Percentiles rank a stretch among this genome's conserved stretches.
Evolutionary conservation across 805 yeast species (phyloP).

Genomic region (Lachancea lanzarotensis): DNA sequence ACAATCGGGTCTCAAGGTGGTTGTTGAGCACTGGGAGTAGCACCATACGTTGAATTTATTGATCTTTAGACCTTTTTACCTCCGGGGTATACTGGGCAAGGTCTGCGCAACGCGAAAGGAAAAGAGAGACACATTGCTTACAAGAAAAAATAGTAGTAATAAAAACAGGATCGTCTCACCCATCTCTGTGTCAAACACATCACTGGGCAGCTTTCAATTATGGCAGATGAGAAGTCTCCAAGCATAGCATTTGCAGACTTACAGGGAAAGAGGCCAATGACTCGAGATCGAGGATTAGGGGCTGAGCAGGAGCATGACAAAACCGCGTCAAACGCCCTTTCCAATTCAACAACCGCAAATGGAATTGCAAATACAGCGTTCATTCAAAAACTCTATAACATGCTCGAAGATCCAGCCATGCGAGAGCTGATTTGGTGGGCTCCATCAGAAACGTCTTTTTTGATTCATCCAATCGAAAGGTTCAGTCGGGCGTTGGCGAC

Average conservation of each 20-base stretch:
- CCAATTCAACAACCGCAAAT: constrained; percentile 1
- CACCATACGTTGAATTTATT: too few species aligned
- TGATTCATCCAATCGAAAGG: constrained; percentile 78
- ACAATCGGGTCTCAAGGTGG: too few species aligned
- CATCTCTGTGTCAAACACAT: too few species aligned
- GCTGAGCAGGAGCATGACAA: constrained; percentile 1
- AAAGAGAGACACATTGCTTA: too few species aligned
- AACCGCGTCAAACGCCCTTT: neutral
- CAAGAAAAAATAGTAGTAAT: too few species aligned
- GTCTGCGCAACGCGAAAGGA: too few species aligned
- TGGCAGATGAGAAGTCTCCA: neutral
- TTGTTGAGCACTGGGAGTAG: too few species aligned
- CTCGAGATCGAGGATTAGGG: neutral
- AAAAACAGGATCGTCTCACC: too few species aligned
- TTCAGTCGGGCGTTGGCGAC: constrained; percentile 63
- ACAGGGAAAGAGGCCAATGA: neutral
- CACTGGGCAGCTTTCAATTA: neutral
- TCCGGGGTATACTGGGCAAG: too few species aligned
- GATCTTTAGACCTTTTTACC: too few species aligned
- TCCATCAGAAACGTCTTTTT: constrained; percentile 60
- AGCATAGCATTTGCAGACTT: neutral
- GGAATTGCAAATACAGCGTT: constrained; percentile 34
- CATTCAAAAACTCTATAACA: constrained; percentile 83
- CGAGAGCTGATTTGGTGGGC: constrained; percentile 86
- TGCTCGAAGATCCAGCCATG: constrained; percentile 74